Conservation (phyloP, 345 rosid genomes). For the Citrus medica region DNA sequence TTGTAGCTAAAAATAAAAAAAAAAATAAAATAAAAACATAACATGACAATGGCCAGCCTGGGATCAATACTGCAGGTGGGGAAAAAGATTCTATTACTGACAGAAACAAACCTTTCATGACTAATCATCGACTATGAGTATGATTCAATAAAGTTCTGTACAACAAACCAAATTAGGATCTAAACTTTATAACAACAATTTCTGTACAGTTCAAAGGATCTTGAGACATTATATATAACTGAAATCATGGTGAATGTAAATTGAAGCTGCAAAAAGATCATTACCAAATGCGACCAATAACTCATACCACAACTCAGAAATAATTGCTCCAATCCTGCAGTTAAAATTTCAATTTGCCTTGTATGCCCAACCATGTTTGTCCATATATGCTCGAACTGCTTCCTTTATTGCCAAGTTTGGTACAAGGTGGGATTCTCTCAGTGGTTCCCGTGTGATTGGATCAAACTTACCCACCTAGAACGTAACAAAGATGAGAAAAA, state of each 20-base stretch:
- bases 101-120: not conserved
- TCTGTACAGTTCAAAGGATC: constrained; percentile 21
- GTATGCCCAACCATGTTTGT: constrained; percentile 84
- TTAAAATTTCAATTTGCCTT: constrained; percentile 18
- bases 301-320: not conserved
- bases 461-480: constrained; percentile 80
- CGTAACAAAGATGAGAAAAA: not conserved
- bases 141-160: constrained; percentile 1
- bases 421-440: constrained; percentile 49
- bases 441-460: constrained; percentile 75
- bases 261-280: not conserved
- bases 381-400: constrained; percentile 77
- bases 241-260: constrained; percentile 1
- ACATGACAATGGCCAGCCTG: no score
- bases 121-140: not conserved
- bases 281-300: not conserved
- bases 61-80: no score
- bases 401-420: constrained; percentile 83
- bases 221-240: not conserved
- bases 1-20: no score
- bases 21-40: no score
- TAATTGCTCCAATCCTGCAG: not conserved
- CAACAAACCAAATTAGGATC: not conserved
- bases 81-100: no score
- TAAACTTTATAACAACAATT: not conserved